These are phyloP conservation scores for Phyllosticta citriasiana DNA, from an alignment of 2,329 filamentous ascomycete genomes.

Conservation along the genomic window DNA sequence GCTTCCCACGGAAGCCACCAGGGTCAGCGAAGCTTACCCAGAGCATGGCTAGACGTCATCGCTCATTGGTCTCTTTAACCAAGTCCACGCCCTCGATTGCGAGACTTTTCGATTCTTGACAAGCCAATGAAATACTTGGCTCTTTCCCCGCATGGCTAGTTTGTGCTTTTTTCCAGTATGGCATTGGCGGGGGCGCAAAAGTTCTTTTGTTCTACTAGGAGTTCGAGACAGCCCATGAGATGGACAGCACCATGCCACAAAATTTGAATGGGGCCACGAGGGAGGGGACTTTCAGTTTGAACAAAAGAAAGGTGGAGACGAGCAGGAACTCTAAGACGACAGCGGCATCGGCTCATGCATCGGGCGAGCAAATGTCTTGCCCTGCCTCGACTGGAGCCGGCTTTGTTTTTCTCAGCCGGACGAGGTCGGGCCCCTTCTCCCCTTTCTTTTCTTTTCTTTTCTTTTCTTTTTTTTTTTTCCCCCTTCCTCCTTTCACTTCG, in stretches of 20 bases:
- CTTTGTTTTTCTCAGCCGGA: neutral
- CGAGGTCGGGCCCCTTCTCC: neutral
- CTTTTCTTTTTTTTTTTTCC: neutral
- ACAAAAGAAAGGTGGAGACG: neutral
- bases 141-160: neutral
- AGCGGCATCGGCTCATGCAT: neutral
- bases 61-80: neutral
- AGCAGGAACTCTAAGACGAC: neutral
- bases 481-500: neutral
- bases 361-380: neutral
- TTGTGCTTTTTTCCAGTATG: neutral
- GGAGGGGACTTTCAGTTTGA: neutral
- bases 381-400: neutral
- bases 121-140: neutral
- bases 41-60: neutral
- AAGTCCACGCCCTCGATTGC: neutral
- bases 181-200: neutral
- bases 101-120: neutral
- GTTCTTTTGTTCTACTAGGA: neutral
- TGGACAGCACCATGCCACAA: neutral
- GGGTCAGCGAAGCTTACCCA: neutral
- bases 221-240: neutral
- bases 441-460: neutral
- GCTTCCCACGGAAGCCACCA: neutral
- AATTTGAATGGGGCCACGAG: neutral